Conservation (phyloP, 208 protist genomes). For the Trypanosoma theileri region DNA sequence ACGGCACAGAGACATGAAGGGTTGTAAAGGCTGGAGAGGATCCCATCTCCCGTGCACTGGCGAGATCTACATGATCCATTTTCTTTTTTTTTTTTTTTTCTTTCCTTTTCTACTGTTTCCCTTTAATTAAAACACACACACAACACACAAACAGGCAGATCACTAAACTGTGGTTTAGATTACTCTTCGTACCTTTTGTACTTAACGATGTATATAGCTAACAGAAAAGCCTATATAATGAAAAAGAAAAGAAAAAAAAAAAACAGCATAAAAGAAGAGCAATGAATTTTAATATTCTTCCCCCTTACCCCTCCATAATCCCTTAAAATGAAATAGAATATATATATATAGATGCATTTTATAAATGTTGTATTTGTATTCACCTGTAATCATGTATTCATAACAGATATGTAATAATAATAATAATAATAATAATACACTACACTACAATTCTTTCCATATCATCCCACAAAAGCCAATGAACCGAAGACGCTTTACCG, state of each 20-base stretch:
- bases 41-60: constrained; percentile 19
- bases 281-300: background rate
- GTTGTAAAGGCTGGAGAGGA: background rate
- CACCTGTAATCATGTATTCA: no score
- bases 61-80: constrained; percentile 33
- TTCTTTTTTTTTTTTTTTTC: constrained; percentile 1
- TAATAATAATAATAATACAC: background rate
- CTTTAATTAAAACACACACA: no score
- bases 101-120: background rate
- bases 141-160: no score
- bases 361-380: no score
- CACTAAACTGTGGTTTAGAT: no score
- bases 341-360: no score
- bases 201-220: background rate
- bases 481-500: constrained; percentile 42
- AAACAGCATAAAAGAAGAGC: constrained; percentile 20
- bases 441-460: constrained; percentile 33
- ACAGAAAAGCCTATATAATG: constrained; percentile 13
- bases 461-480: constrained; percentile 67
- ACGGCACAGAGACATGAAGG: constrained; percentile 22
- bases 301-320: background rate
- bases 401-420: constrained; percentile 9
- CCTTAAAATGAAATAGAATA: no score
- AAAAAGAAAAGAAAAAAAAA: constrained; percentile 32
- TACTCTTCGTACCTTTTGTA: no score